Conservation (phyloP, 805 yeast genomes). For the Candida sakaeoensis region DNA sequence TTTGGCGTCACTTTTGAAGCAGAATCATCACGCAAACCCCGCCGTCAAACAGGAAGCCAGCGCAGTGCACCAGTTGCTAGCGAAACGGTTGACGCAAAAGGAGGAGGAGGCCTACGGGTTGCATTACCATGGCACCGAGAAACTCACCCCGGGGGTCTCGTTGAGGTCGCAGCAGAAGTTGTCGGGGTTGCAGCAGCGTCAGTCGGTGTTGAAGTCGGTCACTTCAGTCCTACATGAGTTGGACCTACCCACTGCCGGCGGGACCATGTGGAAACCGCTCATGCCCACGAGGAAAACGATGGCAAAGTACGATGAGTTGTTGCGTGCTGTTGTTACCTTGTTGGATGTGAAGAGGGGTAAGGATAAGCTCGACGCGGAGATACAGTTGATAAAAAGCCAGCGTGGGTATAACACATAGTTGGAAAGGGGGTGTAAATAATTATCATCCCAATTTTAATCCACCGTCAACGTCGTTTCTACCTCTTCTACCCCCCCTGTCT, state of each 20-base stretch:
- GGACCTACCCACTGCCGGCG: conserved; percentile 60
- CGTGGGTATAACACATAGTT: no score
- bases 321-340: conserved; percentile 64
- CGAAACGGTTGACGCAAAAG: conserved; percentile 59
- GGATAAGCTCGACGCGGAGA: conserved; percentile 84
- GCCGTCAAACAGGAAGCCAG: conserved; percentile 32
- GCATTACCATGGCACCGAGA: conserved; percentile 65
- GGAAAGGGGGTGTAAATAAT: no score
- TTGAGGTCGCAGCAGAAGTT: conserved; percentile 62
- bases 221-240: conserved; percentile 72
- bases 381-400: conserved; percentile 40
- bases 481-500: no score
- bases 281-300: conserved; percentile 83
- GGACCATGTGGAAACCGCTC: conserved; percentile 61
- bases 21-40: conserved; percentile 22
- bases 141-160: conserved; percentile 73
- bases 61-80: conserved; percentile 42
- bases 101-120: conserved; percentile 87
- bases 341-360: conserved; percentile 82
- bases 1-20: conserved; percentile 34
- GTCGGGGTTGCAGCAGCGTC: conserved; percentile 49
- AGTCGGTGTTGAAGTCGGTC: conserved; percentile 72
- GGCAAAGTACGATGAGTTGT: conserved; percentile 69
- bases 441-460: no score
- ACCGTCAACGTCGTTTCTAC: no score